These are phyloP conservation scores for Colletotrichum siamense DNA, from an alignment of 2,329 filamentous ascomycete species.

Conservation along the genomic window DNA sequence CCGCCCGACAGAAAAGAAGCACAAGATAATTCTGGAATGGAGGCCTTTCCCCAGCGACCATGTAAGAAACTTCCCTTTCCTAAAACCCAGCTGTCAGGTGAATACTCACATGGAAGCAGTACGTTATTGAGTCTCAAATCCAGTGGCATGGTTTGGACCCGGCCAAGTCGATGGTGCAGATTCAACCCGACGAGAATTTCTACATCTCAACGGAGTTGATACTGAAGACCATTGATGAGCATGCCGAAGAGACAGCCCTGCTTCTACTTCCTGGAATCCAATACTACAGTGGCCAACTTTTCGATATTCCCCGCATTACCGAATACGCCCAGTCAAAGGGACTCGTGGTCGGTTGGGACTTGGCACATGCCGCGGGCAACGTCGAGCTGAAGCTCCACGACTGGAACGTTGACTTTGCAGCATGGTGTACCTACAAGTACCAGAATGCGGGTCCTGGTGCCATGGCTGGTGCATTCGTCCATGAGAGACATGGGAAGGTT, in stretches of 20 bases:
- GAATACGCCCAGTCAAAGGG: constrained; percentile 69
- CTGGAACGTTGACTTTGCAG: constrained; percentile 83
- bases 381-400: constrained; percentile 75
- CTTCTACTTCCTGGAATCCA: constrained; percentile 79
- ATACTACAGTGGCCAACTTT: constrained; percentile 81
- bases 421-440: constrained; percentile 88
- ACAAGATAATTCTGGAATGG: constrained; percentile 88
- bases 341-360: constrained; percentile 76
- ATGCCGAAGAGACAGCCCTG: constrained; percentile 70
- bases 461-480: constrained; percentile 76
- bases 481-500: constrained; percentile 68
- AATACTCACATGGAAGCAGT: constrained; percentile 49
- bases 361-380: constrained; percentile 79
- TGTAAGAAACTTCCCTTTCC: constrained; percentile 43
- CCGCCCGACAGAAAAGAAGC: constrained; percentile 64
- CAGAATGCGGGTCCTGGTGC: constrained; percentile 77
- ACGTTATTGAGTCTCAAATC: constrained; percentile 84
- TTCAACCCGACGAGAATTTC: constrained; percentile 66
- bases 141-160: constrained; percentile 72
- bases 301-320: constrained; percentile 77
- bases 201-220: constrained; percentile 71
- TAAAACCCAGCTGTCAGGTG: neutral
- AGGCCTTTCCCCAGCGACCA: constrained; percentile 90
- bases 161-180: constrained; percentile 72
- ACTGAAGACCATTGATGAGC: constrained; percentile 68